Conservation (phyloP, 129 eudicot genomes). For the Saposhnikovia divaricata region DNA sequence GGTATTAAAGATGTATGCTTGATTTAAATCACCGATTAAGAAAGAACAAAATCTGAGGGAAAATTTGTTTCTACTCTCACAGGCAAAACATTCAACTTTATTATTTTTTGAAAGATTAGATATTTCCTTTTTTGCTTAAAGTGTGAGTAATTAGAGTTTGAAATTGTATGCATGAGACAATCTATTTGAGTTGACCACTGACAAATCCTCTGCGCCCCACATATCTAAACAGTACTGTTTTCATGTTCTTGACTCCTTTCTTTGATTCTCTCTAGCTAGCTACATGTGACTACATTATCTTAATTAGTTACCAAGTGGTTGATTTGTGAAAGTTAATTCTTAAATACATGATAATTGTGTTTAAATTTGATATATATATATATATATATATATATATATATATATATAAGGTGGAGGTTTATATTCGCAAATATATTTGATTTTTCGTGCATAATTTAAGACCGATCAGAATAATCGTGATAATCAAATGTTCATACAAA, state of each 20-base stretch:
- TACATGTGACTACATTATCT: background rate
- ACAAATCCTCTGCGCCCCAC: slow-evolving; percentile 37
- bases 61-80: background rate
- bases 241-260: slow-evolving; percentile 9
- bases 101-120: background rate
- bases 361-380: too few species aligned
- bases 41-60: background rate
- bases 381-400: too few species aligned
- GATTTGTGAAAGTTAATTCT: background rate
- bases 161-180: slow-evolving; percentile 29
- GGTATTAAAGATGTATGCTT: background rate
- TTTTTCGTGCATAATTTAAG: too few species aligned
- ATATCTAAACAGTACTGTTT: slow-evolving; percentile 15
- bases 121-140: background rate
- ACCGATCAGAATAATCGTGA: too few species aligned
- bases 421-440: too few species aligned
- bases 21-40: background rate
- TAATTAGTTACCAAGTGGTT: background rate
- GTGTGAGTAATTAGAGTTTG: background rate
- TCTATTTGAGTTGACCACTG: slow-evolving; percentile 30
- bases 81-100: background rate
- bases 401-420: too few species aligned
- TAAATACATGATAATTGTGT: too few species aligned
- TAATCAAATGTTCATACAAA: too few species aligned
- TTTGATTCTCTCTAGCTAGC: background rate